Evolutionary conservation across 768 basidiomycete genomes (phyloP).

Genomic region (Boletus huronensis): DNA sequence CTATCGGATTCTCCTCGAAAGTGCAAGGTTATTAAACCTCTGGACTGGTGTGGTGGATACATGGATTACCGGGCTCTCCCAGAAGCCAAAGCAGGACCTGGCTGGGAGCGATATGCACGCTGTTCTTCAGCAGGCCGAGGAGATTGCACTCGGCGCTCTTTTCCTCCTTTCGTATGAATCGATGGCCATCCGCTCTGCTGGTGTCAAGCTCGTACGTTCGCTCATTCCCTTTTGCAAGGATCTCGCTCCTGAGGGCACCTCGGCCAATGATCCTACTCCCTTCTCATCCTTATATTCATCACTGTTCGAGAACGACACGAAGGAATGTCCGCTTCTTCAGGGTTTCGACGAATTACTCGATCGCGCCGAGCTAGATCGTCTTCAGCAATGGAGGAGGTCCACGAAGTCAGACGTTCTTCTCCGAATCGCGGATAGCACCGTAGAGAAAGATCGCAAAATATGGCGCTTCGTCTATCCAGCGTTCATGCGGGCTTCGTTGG

Average conservation of each 20-base stretch:
- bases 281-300: conserved; percentile 44
- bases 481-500: conserved; percentile 56
- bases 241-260: conserved; percentile 34
- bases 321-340: conserved; percentile 47
- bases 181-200: conserved; percentile 50
- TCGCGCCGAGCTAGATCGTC: conserved; percentile 51
- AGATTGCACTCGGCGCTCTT: conserved; percentile 68
- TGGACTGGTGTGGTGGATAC: conserved; percentile 72
- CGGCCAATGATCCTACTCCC: conserved; percentile 25
- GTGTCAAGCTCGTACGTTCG: conserved; percentile 60
- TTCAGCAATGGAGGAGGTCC: conserved; percentile 65
- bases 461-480: conserved; percentile 74
- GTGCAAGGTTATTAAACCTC: conserved; percentile 58
- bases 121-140: conserved; percentile 46
- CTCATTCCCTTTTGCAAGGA: conserved; percentile 49
- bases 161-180: conserved; percentile 67
- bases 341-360: conserved; percentile 69
- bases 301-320: conserved; percentile 48
- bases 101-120: conserved; percentile 40
- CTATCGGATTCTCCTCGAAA: conserved; percentile 62
- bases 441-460: conserved; percentile 62
- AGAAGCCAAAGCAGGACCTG: conserved; percentile 37
- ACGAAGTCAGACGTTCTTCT: conserved; percentile 54
- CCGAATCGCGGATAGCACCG: conserved; percentile 67
- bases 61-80: conserved; percentile 55